Base-by-base conservation (phyloP, 2,329 filamentous ascomycete species). In the Scytalidium sp. region DNA sequence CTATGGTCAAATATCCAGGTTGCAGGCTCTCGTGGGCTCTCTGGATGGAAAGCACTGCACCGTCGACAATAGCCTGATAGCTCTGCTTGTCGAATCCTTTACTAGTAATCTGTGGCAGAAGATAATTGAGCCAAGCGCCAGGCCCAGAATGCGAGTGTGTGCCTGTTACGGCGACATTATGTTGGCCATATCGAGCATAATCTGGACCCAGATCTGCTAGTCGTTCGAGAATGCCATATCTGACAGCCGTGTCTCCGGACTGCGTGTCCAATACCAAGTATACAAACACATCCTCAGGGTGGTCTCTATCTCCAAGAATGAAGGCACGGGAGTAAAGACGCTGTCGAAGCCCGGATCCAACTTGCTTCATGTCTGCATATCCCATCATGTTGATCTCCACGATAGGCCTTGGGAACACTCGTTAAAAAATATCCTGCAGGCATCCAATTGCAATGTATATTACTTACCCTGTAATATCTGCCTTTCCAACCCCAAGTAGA, bases 121-220 rank as follows among this genome's bases (percentile, higher is more conserved):
- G 78, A 64, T 97, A 97, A 70, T 97, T 97, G 65, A 95, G 76
- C 90, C 91, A 97, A 5, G 88, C 93, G 2, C 88, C 93, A 0
- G 93, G 92, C 0, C 92, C 93, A 20, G 91, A 86, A 70, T 97
- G 93, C 21, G 89, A 94, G 67, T 97, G 93, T 0, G 93, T 97
- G 47, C 92, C 93, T 0, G 90, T 96, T 19, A 97, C 80, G 27
- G 93, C 93, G 29, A 97, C 72, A 63, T 96, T 97, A 59, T 88
- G 79, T 60, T 88, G 80, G 43, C 78, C 81, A 68, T 97, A 97
- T 22, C 85, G 70, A 1, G 80, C 74, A 65, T 92, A 96, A 3
- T 87, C 84, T 15, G 75, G 67, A 0, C 92, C 93, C 7, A 96
- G 71, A 0, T 72, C 75, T 36, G 76, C 73, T 8, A 97, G 74